Evolutionary conservation across 202 grass and related monocot species (phyloP).

Genomic region (Eragrostis tef): DNA sequence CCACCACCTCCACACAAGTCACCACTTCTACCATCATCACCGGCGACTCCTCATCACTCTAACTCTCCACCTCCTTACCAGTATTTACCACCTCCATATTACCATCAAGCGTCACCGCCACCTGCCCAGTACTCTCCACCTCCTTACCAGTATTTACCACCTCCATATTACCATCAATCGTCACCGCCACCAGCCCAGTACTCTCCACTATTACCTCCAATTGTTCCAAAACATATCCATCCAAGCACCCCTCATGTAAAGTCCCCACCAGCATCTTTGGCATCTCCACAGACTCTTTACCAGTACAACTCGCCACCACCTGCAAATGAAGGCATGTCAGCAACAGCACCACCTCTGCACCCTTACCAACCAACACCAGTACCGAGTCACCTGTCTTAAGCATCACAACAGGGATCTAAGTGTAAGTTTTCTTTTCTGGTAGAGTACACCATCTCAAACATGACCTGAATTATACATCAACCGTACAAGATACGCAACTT

Average conservation of each 20-base stretch:
- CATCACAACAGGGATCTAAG: neutral
- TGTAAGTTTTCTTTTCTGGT: slow-evolving; percentile 38
- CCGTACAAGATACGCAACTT: neutral
- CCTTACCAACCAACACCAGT: slow-evolving; percentile 32
- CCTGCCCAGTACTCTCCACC: slow-evolving; percentile 29
- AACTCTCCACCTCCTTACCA: neutral
- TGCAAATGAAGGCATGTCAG: neutral
- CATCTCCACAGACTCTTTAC: slow-evolving; percentile 46
- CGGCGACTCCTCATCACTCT: slow-evolving; percentile 11
- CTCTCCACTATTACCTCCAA: slow-evolving; percentile 45
- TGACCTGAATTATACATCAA: neutral
- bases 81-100: too few species aligned
- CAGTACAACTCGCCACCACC: slow-evolving; percentile 47
- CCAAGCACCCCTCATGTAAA: slow-evolving; percentile 34
- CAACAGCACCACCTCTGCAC: slow-evolving; percentile 29
- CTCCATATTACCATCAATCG: slow-evolving; percentile 38
- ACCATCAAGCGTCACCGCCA: too few species aligned
- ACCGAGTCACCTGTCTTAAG: slow-evolving; percentile 43
- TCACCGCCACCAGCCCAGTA: slow-evolving; percentile 45
- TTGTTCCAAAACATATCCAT: slow-evolving; percentile 39
- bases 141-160: slow-evolving; percentile 37
- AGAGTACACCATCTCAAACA: neutral
- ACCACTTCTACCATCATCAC: slow-evolving; percentile 49
- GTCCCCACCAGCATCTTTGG: slow-evolving; percentile 36
- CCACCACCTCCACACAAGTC: slow-evolving; percentile 48